These are phyloP conservation scores for Rosellinia necatrix DNA, from an alignment of 2,329 filamentous ascomycete genomes.

Conservation along the genomic window DNA sequence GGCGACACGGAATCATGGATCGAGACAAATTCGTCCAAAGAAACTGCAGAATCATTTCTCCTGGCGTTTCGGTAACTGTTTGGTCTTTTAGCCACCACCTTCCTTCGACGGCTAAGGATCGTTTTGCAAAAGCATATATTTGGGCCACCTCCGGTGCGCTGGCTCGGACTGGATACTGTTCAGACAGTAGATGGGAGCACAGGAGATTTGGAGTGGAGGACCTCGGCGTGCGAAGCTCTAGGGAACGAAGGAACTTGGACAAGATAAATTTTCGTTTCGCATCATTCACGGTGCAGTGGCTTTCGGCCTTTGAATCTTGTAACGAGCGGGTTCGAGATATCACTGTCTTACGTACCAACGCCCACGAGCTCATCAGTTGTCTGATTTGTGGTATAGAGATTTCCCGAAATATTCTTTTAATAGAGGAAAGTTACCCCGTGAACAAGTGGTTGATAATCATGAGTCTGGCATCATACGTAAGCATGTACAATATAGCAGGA, in stretches of 20 bases:
- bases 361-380: neutral
- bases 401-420: neutral
- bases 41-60: constrained; percentile 18
- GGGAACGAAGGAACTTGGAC: neutral
- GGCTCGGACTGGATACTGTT: constrained; percentile 25
- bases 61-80: constrained; percentile 27
- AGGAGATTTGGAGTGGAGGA: neutral
- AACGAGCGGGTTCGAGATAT: constrained; percentile 16
- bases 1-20: constrained; percentile 13
- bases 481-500: neutral
- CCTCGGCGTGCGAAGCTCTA: neutral
- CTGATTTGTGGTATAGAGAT: neutral
- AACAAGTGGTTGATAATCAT: neutral
- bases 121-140: constrained; percentile 10
- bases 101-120: constrained; percentile 6
- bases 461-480: neutral
- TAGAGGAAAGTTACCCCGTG: neutral
- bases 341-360: constrained; percentile 12
- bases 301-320: constrained; percentile 5
- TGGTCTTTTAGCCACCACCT: constrained; percentile 7
- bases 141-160: constrained; percentile 3
- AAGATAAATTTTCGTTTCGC: constrained; percentile 21
- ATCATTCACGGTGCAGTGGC: constrained; percentile 6
- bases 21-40: constrained; percentile 11
- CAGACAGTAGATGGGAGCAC: neutral